Base-by-base conservation (phyloP, 2,329 filamentous ascomycete species). In the Trichoderma sp. region DNA sequence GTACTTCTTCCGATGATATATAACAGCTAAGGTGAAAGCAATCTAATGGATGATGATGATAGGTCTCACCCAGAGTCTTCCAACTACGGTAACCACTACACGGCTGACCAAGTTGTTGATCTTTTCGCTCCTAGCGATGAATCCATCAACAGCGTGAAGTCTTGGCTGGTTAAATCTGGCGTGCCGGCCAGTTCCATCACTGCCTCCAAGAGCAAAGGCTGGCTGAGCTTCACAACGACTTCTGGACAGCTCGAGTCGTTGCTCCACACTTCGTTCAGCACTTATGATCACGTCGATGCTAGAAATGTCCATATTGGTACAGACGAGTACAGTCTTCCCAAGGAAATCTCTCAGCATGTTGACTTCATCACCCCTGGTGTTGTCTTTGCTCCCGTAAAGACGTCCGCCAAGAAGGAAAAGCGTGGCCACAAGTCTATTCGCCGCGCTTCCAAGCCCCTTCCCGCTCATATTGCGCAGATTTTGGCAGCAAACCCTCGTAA, bases 151-250 rank as follows among this genome's bases (percentile, higher is more conserved):
- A 82, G 86, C 1, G 88, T 91, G 35, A 86, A 86, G 78, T 78
- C 83, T 9, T 92, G 90, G 90, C 85, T 92, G n/a, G 81, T 84
- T 24, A 80, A 82, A 6, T 85, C 87, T 27, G 91, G 90, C 7
- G 88, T 92, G 60, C 79, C 84, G 21, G 80, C 81, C 3, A 83
- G 83, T 3, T 85, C 88, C 5, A 84, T 91, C 60, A 83, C 82
- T 56, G 85, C 89, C 60, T 89, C 89, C 0, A 84, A 85, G 59
- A 87, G 87, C 33, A 85, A 87, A 71, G 87, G 86, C 67, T 91
- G 89, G 88, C 79, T 91, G 24, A 83, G 85, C 12, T 90, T 91
- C 79, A 85, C 89, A 74, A 88, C 88, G 9, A 88, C 88, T 6
- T 87, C 87, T 3, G 82, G 85, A 45, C 87, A 91, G 79, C 85